These are phyloP conservation scores for Sphagnum contortum DNA, from an alignment of 225 moss, liverwort and hornwort species.

Conservation along the genomic window DNA sequence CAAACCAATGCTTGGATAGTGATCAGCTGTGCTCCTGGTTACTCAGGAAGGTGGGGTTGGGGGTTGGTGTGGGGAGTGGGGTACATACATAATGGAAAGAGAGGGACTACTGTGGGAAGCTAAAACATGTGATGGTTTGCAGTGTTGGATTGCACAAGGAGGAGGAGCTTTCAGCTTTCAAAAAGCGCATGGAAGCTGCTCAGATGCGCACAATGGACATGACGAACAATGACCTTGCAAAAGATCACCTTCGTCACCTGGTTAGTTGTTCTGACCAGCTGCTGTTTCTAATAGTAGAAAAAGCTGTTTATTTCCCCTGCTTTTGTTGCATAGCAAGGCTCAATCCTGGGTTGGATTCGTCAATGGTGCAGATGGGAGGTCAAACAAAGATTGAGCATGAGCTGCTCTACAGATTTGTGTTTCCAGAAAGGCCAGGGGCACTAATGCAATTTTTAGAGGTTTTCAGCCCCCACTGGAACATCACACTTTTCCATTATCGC, in stretches of 20 bases:
- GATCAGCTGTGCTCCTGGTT: no score
- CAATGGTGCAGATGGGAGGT: constrained; percentile 64
- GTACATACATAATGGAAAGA: no score
- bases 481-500: constrained; percentile 81
- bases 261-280: constrained; percentile 6
- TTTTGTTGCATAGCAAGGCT: neutral
- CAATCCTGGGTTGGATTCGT: no score
- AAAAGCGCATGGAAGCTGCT: constrained; percentile 40
- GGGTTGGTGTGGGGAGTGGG: no score
- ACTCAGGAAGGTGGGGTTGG: no score
- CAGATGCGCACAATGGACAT: constrained; percentile 67
- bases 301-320: neutral
- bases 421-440: constrained; percentile 82
- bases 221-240: constrained; percentile 86
- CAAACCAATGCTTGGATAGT: no score
- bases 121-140: constrained; percentile 3
- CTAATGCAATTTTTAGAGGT: constrained; percentile 79
- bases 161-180: constrained; percentile 50
- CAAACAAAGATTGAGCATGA: constrained; percentile 67
- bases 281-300: neutral
- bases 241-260: constrained; percentile 85
- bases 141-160: constrained; percentile 68
- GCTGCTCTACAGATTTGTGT: constrained; percentile 71
- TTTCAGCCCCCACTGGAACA: constrained; percentile 71
- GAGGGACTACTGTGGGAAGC: neutral